These are phyloP conservation scores for Termitomyces sp. DNA, from an alignment of 768 basidiomycete species.

Conservation along the genomic window DNA sequence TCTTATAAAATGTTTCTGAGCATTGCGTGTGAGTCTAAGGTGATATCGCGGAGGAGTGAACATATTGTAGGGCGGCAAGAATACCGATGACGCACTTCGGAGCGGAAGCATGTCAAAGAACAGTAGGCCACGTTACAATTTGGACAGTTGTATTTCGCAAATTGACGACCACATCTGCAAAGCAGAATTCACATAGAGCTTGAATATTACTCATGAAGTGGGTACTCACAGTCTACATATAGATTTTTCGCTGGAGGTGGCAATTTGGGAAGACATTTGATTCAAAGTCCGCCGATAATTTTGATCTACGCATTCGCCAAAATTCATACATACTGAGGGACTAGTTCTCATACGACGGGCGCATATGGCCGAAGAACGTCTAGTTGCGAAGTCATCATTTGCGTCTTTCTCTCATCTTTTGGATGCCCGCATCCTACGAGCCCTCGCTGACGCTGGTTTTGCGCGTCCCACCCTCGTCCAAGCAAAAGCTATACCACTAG, in stretches of 20 bases:
- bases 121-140: conserved; percentile 80
- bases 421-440: conserved; percentile 79
- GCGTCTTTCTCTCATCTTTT: conserved; percentile 69
- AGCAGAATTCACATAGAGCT: neutral
- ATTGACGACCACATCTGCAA: conserved; percentile 65
- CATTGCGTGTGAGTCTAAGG: conserved; percentile 59
- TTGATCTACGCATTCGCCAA: conserved; percentile 7
- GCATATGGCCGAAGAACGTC: conserved; percentile 38
- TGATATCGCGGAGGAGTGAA: neutral
- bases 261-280: conserved; percentile 13
- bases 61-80: neutral
- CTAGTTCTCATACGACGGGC: neutral
- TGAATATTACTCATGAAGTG: neutral
- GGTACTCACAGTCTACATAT: conserved; percentile 40
- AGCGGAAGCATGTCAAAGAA: conserved; percentile 74
- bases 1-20: conserved; percentile 79
- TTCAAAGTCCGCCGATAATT: conserved; percentile 21
- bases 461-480: conserved; percentile 91
- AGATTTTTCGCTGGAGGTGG: conserved; percentile 18
- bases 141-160: conserved; percentile 79
- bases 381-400: conserved; percentile 44
- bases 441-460: conserved; percentile 88
- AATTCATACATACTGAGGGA: neutral
- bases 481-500: conserved; percentile 85
- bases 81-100: conserved; percentile 41